phyloP scores from a whole-genome alignment of 2,329 filamentous ascomycete genomes.

The Cladosporium phlei region DNA sequence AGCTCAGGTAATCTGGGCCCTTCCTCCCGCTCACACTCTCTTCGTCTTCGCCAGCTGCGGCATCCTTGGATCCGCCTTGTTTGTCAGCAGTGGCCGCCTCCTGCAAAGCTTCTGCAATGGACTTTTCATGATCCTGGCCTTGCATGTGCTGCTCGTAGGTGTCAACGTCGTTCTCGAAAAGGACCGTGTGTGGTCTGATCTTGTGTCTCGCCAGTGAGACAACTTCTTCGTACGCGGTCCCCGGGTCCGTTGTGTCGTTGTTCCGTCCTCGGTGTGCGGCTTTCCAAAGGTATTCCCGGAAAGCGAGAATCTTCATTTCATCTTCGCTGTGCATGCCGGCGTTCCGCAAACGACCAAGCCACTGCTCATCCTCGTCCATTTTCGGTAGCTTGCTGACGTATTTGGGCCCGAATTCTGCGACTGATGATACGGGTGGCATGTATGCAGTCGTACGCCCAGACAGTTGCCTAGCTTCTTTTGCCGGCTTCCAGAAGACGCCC shows the following conservation, averaged over 20 bases:
- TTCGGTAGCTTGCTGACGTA: constrained; percentile 61
- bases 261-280: constrained; percentile 67
- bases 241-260: constrained; percentile 42
- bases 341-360: constrained; percentile 79
- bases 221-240: constrained; percentile 57
- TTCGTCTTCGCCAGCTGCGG: not conserved
- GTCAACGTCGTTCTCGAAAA: constrained; percentile 75
- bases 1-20: constrained; percentile 1
- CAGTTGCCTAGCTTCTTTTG: constrained; percentile 66
- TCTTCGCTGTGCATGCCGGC: constrained; percentile 78
- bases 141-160: constrained; percentile 39
- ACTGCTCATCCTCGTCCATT: constrained; percentile 91
- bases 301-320: constrained; percentile 78
- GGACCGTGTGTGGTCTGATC: constrained; percentile 79
- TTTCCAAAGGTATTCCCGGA: constrained; percentile 89
- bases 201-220: constrained; percentile 70
- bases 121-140: constrained; percentile 40
- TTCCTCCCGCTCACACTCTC: not conserved
- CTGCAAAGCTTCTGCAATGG: constrained; percentile 82
- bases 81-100: constrained; percentile 54
- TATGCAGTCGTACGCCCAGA: constrained; percentile 47
- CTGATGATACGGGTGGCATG: constrained; percentile 53
- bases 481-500: constrained; percentile 80
- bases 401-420: constrained; percentile 53
- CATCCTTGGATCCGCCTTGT: not conserved